These are phyloP conservation scores for Hericium coralloides DNA, from an alignment of 768 basidiomycete genomes.

Conservation along the genomic window DNA sequence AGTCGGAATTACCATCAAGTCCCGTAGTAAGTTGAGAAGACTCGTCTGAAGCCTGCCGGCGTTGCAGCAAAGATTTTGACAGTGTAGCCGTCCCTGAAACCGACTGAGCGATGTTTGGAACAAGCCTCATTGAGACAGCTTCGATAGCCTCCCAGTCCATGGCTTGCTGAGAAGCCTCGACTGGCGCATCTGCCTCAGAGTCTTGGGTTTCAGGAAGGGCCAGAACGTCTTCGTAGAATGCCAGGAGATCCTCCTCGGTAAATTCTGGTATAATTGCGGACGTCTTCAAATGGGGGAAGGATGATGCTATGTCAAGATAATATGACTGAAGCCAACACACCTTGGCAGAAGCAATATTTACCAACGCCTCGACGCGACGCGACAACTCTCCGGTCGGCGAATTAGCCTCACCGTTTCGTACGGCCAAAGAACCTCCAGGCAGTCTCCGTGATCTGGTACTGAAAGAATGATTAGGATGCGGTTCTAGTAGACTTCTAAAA, in stretches of 20 bases:
- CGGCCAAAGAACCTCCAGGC: not conserved
- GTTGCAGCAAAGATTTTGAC: not conserved
- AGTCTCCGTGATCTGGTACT: not conserved
- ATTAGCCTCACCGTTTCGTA: not conserved
- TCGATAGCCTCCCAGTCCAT: slow-evolving; percentile 21
- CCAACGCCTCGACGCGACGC: slow-evolving; percentile 10
- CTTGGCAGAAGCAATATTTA: slow-evolving; percentile 1
- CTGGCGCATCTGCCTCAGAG: slow-evolving; percentile 1
- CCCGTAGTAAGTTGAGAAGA: not conserved
- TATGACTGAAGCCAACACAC: not conserved
- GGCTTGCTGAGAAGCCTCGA: not conserved
- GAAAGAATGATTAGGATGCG: not conserved
- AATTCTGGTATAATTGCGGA: slow-evolving; percentile 7
- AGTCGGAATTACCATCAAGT: not conserved
- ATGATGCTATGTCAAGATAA: too few relatives aligned
- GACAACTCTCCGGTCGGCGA: slow-evolving; percentile 1
- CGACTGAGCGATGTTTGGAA: not conserved
- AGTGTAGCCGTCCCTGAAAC: not conserved
- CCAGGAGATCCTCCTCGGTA: slow-evolving; percentile 28
- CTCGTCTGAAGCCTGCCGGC: not conserved
- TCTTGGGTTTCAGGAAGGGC: slow-evolving; percentile 12
- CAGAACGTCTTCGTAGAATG: slow-evolving; percentile 35
- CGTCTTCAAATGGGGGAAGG: not conserved
- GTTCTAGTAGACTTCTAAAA: too few relatives aligned
- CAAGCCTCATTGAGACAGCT: too few relatives aligned